Base-by-base conservation (phyloP, 768 basidiomycete species). In the Kwoniella dendrophila region DNA sequence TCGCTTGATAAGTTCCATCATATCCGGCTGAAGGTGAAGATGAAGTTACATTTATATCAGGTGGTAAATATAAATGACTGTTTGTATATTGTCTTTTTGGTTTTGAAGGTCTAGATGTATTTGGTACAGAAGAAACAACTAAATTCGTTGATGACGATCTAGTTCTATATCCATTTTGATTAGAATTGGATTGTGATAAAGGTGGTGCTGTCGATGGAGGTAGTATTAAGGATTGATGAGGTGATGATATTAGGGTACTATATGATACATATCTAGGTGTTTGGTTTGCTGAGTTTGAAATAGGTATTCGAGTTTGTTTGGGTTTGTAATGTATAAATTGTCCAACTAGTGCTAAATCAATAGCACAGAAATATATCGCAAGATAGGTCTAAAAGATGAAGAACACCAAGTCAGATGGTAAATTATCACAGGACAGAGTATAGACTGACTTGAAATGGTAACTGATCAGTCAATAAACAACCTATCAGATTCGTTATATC, bases 401-500 rank as follows among this genome's bases (percentile, higher is more conserved):
- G 36, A n/a, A n/a, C n/a, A n/a, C 26, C 45, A 60, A 30, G 41
- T 20, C 1, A 52, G 54, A 2, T 44, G 30, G 56, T 20, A 18
- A 41, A 49, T 29, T 7, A 26, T 56, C 56, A 30, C n/a, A n/a
- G n/a, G n/a, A n/a, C n/a, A n/a, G 7, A 33, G 30, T 11, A 41
- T 20, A 47, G 32, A 50, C 32, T 32, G 40, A 91, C 92, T 81
- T 98, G 95, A 78, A 99, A 98, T 22, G 92, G 92, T 16, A 96
- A 83, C 75, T 98, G 96, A 70, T 88, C 85, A 2, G 96, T 98
- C 56, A 99, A 82, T 62, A 97, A 80, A 77, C 77, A 77, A 8
- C 81, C 94, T 61, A 98, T 78, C 30, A 98, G 84, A 79, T 98
- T 98, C 20, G 93, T 92, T 24, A 89, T 81, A 80, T 99, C 96